Evolutionary conservation across 805 yeast species (phyloP).

Genomic region (Kregervanrija fluxuum): DNA sequence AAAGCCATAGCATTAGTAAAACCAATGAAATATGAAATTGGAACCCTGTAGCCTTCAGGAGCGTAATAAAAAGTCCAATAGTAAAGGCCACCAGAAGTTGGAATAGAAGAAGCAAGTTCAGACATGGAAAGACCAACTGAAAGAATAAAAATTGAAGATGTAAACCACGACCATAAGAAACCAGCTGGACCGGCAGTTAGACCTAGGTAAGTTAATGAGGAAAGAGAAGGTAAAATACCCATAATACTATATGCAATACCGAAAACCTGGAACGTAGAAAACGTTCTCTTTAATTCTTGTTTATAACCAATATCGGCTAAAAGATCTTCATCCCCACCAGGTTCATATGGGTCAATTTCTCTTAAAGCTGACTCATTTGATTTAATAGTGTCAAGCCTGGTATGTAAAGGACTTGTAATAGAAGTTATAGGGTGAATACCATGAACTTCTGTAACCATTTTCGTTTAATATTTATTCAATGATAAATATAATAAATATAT

Average conservation of each 20-base stretch:
- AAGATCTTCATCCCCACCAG: constrained; percentile 26
- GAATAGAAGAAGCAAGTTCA: constrained; percentile 60
- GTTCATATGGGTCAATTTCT: constrained; percentile 22
- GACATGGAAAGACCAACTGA: constrained; percentile 57
- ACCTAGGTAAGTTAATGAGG: constrained; percentile 46
- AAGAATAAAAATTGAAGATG: constrained; percentile 48
- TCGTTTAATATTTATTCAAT: no score
- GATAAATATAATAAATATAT: no score
- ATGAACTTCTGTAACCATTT: no score
- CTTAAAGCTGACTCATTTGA: constrained; percentile 20
- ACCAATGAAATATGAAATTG: constrained; percentile 57
- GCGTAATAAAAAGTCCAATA: constrained; percentile 65
- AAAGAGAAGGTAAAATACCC: constrained; percentile 62
- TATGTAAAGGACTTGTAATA: constrained; percentile 11
- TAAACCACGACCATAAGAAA: constrained; percentile 67
- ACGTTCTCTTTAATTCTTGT: constrained; percentile 57
- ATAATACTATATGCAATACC: constrained; percentile 68
- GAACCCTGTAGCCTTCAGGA: constrained; percentile 43
- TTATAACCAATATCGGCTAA: constrained; percentile 60
- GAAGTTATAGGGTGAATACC: constrained; percentile 1
- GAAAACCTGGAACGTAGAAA: constrained; percentile 56
- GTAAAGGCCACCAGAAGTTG: constrained; percentile 71
- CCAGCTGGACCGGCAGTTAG: constrained; percentile 57
- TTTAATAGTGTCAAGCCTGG: constrained; percentile 15
- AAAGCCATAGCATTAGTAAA: constrained; percentile 62